phyloP scores from a whole-genome alignment of 345 rosid species.

The Moringa oleifera region DNA sequence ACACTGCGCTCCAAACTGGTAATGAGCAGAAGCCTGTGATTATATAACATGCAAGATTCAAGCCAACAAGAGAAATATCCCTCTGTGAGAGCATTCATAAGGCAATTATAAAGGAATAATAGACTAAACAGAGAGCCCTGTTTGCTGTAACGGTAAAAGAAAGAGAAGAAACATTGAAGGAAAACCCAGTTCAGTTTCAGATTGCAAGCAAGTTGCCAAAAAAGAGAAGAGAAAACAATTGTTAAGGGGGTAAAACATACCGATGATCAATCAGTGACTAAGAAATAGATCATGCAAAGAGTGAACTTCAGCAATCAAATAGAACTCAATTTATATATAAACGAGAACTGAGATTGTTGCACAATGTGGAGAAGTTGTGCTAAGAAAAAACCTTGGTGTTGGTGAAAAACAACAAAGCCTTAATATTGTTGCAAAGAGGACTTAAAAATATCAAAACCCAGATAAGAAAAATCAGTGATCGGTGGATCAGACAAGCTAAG shows the following conservation, averaged over 20 bases:
- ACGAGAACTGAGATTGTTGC: neutral
- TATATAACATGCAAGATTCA: constrained; percentile 8
- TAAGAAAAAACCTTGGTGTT: neutral
- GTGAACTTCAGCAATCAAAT: too few relatives aligned
- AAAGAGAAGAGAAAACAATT: too few relatives aligned
- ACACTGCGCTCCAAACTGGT: constrained; percentile 49
- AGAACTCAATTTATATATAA: neutral
- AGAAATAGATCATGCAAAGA: too few relatives aligned
- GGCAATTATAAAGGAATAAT: neutral
- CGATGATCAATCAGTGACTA: too few relatives aligned
- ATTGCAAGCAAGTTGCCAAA: too few relatives aligned
- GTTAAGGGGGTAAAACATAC: too few relatives aligned
- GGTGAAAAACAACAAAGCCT: neutral
- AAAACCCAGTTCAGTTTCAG: neutral
- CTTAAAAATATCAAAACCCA: constrained; percentile 8
- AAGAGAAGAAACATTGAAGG: neutral
- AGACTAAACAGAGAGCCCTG: too few relatives aligned
- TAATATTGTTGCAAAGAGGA: neutral
- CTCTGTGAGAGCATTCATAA: neutral
- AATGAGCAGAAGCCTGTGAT: constrained; percentile 56
- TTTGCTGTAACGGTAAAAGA: too few relatives aligned
- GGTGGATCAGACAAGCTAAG: constrained; percentile 17
- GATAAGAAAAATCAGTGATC: neutral
- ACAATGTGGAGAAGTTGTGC: neutral
- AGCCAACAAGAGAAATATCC: constrained; percentile 1